These are phyloP conservation scores for Paecilomyces sp. DNA, from an alignment of 2,329 filamentous ascomycete species.

Conservation along the genomic window DNA sequence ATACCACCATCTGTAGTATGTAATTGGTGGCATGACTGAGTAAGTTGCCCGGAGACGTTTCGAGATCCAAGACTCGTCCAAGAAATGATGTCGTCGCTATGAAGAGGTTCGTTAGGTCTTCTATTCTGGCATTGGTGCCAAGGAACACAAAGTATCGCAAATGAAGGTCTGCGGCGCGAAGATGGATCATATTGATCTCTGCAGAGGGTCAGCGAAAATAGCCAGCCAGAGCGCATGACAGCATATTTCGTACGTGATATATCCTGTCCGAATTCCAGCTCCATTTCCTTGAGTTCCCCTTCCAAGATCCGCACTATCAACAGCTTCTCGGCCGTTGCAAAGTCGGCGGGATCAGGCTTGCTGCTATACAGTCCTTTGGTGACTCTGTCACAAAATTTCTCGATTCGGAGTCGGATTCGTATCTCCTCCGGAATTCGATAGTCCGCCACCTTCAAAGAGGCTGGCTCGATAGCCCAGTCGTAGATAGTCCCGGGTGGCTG, in stretches of 20 bases:
- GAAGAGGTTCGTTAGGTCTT: constrained; percentile 38
- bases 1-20: constrained; percentile 59
- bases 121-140: constrained; percentile 34
- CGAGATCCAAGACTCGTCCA: constrained; percentile 37
- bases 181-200: constrained; percentile 40
- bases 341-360: constrained; percentile 45
- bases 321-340: constrained; percentile 36
- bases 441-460: constrained; percentile 36
- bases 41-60: constrained; percentile 37
- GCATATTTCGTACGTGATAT: constrained; percentile 20
- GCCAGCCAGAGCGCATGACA: not conserved
- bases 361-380: constrained; percentile 51
- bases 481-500: constrained; percentile 56
- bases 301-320: constrained; percentile 37
- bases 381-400: constrained; percentile 53
- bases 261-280: constrained; percentile 43
- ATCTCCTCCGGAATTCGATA: constrained; percentile 45
- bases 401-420: constrained; percentile 45
- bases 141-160: constrained; percentile 41
- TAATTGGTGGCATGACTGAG: constrained; percentile 52
- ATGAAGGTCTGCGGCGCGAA: constrained; percentile 39
- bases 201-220: constrained; percentile 5
- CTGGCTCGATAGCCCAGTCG: constrained; percentile 47
- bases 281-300: constrained; percentile 41
- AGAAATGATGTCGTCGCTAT: constrained; percentile 40